phyloP scores from a whole-genome alignment of 2,329 filamentous ascomycete genomes.

The Plectosphaerella sp. region DNA sequence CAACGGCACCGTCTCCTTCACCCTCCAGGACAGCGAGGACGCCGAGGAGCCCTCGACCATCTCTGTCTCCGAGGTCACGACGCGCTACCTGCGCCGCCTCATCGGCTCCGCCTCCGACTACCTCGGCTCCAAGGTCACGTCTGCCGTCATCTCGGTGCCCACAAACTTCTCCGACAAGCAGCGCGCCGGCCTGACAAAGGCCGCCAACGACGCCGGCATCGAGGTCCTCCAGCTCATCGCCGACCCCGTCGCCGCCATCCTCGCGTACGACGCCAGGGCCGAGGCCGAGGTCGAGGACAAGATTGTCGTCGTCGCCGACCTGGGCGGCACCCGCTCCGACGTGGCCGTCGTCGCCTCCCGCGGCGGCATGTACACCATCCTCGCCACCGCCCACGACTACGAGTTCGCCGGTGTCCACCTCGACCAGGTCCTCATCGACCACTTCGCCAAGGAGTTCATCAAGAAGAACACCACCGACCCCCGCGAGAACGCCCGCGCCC shows the following conservation, averaged over 20 bases:
- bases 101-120: constrained; percentile 83
- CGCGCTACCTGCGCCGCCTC: constrained; percentile 79
- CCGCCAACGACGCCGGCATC: constrained; percentile 75
- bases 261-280: constrained; percentile 86
- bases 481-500: constrained; percentile 69
- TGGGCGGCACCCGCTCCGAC: constrained; percentile 90
- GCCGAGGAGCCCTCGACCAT: constrained; percentile 63
- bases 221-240: constrained; percentile 91
- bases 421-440: constrained; percentile 87
- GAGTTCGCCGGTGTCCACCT: constrained; percentile 83
- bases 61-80: constrained; percentile 74
- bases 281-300: constrained; percentile 77
- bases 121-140: constrained; percentile 86
- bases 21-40: constrained; percentile 69
- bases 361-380: constrained; percentile 92
- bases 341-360: constrained; percentile 86
- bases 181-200: constrained; percentile 71
- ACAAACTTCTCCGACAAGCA: constrained; percentile 90
- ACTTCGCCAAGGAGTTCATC: constrained; percentile 97
- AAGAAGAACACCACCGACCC: constrained; percentile 93
- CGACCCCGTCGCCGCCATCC: constrained; percentile 82
- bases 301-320: constrained; percentile 83
- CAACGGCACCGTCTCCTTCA: constrained; percentile 71
- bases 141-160: constrained; percentile 90
- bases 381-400: constrained; percentile 93